Base-by-base conservation (phyloP, 805 yeast genomes). In the Zygoascus tannicola region DNA sequence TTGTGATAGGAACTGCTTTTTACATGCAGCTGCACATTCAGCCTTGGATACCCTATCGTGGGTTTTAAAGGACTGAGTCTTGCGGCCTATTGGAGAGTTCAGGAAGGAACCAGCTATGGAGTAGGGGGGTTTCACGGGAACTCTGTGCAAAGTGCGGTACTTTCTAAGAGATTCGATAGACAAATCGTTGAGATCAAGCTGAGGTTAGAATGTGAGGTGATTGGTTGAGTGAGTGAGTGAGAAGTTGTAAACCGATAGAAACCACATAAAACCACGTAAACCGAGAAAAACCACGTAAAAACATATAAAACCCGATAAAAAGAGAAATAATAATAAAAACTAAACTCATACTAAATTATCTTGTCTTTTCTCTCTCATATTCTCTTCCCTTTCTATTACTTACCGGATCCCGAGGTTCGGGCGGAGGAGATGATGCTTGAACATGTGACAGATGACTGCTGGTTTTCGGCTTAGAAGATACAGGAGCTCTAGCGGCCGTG, bases 31-130 rank as follows among this genome's bases (percentile, higher is more conserved):
- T 0, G 85, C 81, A 26, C 81, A 69, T 49, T 78, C 84, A 2
- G 65, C 65, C 58, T 80, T 82, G 38, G 78, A 56, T 5, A 80
- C 68, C 38, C 85, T 56, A 26, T 57, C 63, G 18, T 59, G 58
- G 33, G 58, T 50, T 46, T 63, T 66, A 45, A 60, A 69, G 28
- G 67, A 55, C 48, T 60, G 66, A 0, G 95, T 80, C 56, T 78
- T 76, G 58, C 76, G 76, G 2, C 97, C 97, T 2, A 85, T 64
- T 35, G 78, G 75, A 1, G 85, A 77, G 38, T 76, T 80, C 19
- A 87, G 63, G 38, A 90, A 64, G 56, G 73, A 81, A 0, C 94
- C 94, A 46, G 75, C 74, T 46, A 78, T 62, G 0, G 92, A 75
- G 57, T 75, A 64, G n/a, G 81, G 74, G 45, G 75, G 76, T 14